Evolutionary conservation across 768 basidiomycete genomes (phyloP), one percentile per base, ranked within the genome.

Genomic region (Tephrocybe sp.): DNA sequence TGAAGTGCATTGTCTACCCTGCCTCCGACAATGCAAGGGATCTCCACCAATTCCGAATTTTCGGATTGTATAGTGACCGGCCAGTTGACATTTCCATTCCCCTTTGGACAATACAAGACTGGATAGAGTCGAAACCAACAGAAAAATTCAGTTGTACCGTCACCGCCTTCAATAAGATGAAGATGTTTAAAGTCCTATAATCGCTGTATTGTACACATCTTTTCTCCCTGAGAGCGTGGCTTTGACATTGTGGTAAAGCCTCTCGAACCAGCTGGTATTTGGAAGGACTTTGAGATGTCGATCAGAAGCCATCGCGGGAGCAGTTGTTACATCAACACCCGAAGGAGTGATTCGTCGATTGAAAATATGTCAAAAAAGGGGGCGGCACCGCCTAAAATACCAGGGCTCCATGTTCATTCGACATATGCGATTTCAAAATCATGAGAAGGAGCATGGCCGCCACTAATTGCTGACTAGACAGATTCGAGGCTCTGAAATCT

Each of bases 61-160:
- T 46, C 50, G 50, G 49, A 45, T 31, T 24, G 19, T 24, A 12
- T 16, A 10, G 37, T 38, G 19, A 38, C 34, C 42, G 34, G 22
- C 22, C 6, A 49, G 25, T 22, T 19, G 37, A 21, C 16, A 18
- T 47, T 40, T n/a, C 9, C 34, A 25, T 37, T 45, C 24, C n/a
- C n/a, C 22, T 4, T 12, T 43, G 23, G 42, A 29, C 27, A 36
- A 6, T 8, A 12, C 29, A 36, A 6, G n/a, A n/a, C 21, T 19
- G 18, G 19, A 42, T 29, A 34, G 16, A 13, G 15, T 48, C 43
- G 49, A 47, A 45, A 27, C 45, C 25, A 49, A 48, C 34, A 50
- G 34, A 44, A 42, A 38, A 40, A 18, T n/a, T 40, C 25, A 29
- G 5, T 25, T 33, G 42, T 50, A 56, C 47, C 37, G 47, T 42